Conservation (phyloP, 768 basidiomycete species). For the Hypsizygus marmoreus region DNA sequence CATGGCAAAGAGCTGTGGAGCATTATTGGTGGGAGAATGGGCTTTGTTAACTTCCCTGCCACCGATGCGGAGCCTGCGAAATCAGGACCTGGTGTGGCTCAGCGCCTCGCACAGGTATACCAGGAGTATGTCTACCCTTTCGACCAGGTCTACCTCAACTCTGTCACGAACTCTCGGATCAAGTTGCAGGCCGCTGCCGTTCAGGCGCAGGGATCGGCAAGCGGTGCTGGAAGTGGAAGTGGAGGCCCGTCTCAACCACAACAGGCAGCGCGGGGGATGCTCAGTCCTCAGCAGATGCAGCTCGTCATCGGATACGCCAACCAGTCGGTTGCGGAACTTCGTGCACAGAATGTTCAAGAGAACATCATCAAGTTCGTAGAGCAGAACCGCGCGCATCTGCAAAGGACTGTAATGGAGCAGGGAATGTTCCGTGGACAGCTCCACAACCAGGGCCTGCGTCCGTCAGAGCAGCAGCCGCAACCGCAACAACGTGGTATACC, state of each 20-base stretch:
- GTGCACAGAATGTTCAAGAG: conserved; percentile 48
- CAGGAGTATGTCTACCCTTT: conserved; percentile 57
- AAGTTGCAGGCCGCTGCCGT: conserved; percentile 23
- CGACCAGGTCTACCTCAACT: conserved; percentile 53
- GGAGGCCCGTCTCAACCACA: conserved; percentile 4
- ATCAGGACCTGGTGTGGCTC: conserved; percentile 62
- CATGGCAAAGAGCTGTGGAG: conserved; percentile 60
- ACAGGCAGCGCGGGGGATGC: conserved; percentile 3
- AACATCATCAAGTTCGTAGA: conserved; percentile 60
- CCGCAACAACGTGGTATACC: no score
- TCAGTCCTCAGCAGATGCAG: conserved; percentile 40
- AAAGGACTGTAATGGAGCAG: conserved; percentile 41
- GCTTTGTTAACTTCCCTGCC: conserved; percentile 65
- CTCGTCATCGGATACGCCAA: conserved; percentile 50
- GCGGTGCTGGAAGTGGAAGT: neutral
- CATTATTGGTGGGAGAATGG: conserved; percentile 67
- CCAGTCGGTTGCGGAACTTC: conserved; percentile 51
- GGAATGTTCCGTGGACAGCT: conserved; percentile 35
- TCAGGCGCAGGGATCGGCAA: conserved; percentile 10
- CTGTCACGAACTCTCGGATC: conserved; percentile 36
- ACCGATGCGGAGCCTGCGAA: conserved; percentile 61
- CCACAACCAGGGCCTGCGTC: conserved; percentile 22
- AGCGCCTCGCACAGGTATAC: conserved; percentile 61
- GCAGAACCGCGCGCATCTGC: conserved; percentile 47
- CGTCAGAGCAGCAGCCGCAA: conserved; percentile 6